Percentiles rank a stretch among this genome's conserved stretches.
Conservation (phyloP, 495 filamentous ascomycete genomes). For the Ascodesmis nigricans region DNA sequence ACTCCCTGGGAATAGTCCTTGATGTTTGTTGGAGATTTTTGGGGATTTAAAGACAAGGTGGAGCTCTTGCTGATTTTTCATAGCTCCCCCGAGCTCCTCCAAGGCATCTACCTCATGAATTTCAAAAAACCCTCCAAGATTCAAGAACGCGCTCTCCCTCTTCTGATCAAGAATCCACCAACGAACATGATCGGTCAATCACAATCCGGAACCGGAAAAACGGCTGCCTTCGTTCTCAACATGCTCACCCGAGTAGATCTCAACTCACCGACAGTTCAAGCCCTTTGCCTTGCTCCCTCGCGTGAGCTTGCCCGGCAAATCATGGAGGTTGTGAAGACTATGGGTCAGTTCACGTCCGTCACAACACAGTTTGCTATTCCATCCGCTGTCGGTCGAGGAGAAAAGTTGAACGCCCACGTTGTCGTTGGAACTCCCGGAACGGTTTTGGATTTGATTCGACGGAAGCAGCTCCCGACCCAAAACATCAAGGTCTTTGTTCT, state of each 20-base stretch:
- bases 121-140: conserved; percentile 94
- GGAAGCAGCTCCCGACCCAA: conserved; percentile 38
- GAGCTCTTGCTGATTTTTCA: not conserved
- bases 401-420: conserved; percentile 42
- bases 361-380: conserved; percentile 60
- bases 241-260: conserved; percentile 72
- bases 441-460: conserved; percentile 61
- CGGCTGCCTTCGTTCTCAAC: conserved; percentile 87
- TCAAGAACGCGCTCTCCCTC: conserved; percentile 78
- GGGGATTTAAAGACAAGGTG: no score
- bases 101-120: conserved; percentile 39
- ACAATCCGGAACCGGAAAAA: conserved; percentile 95
- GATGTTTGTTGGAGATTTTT: no score
- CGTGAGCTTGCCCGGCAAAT: conserved; percentile 92
- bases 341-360: conserved; percentile 55
- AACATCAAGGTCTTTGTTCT: conserved; percentile 57
- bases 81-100: conserved; percentile 28
- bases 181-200: conserved; percentile 91
- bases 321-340: conserved; percentile 49
- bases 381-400: conserved; percentile 37
- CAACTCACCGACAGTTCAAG: conserved; percentile 39
- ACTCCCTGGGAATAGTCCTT: no score
- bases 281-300: conserved; percentile 76
- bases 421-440: conserved; percentile 93
- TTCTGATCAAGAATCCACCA: conserved; percentile 64